phyloP scores from a whole-genome alignment of 306 rosid genomes.

The Morella rubra region DNA sequence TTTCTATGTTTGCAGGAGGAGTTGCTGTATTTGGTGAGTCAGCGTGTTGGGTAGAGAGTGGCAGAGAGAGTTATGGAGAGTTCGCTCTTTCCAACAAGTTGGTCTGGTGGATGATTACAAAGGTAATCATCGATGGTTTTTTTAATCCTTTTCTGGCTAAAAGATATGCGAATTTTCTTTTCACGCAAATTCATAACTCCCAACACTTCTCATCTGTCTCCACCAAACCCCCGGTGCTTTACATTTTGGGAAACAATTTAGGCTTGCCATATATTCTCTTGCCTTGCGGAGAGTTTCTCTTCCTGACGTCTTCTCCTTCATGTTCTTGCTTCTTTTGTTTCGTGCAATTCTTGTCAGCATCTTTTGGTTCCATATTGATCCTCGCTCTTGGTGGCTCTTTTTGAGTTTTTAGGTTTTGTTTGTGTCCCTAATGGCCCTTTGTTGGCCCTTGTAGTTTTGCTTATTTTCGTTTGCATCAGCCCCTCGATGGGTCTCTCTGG shows the following conservation, averaged over 20 bases:
- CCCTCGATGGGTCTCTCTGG: too few relatives aligned
- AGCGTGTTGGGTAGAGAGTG: conserved; percentile 25
- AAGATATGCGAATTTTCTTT: too few relatives aligned
- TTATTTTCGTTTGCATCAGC: too few relatives aligned
- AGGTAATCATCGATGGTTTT: conserved; percentile 2
- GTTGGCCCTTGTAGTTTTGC: too few relatives aligned
- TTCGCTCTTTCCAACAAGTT: conserved; percentile 24
- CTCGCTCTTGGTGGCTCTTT: too few relatives aligned
- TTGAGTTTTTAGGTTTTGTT: too few relatives aligned
- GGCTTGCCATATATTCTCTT: too few relatives aligned
- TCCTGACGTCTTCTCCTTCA: background rate
- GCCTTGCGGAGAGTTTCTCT: too few relatives aligned
- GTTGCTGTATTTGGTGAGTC: conserved; percentile 12
- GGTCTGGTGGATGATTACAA: conserved; percentile 24
- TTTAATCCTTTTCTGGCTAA: background rate
- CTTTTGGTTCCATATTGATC: too few relatives aligned
- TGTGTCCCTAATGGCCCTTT: too few relatives aligned
- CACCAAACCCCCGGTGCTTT: conserved; percentile 10
- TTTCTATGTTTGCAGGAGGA: conserved; percentile 13
- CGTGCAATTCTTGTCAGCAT: too few relatives aligned
- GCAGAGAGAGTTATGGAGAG: conserved; percentile 23
- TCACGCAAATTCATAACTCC: conserved; percentile 11
- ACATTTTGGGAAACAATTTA: background rate
- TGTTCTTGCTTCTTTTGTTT: background rate
- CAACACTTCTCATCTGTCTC: background rate